Evolutionary conservation across 441 rosid species (phyloP).

Genomic region (Euphorbia schlechtendalii): DNA sequence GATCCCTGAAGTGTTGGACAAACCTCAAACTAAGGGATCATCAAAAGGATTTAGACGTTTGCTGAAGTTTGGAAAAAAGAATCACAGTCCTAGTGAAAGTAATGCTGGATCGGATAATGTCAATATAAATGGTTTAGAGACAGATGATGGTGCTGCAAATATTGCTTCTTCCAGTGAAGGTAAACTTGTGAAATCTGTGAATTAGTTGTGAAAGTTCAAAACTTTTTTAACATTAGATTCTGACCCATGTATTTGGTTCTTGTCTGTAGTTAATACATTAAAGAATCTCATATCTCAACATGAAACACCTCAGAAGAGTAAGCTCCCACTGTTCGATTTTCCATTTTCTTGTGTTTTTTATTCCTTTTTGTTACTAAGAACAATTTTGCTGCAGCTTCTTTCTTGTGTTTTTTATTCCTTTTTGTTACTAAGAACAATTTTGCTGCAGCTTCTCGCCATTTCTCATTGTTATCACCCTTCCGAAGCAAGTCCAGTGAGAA

Average conservation of each 20-base stretch:
- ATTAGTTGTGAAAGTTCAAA: neutral
- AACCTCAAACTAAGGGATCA: conserved; percentile 60
- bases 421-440: conserved; percentile 4
- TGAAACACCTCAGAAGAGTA: conserved; percentile 76
- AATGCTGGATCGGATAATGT: too few relatives aligned
- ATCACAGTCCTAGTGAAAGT: conserved; percentile 37
- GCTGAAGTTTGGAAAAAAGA: conserved; percentile 81
- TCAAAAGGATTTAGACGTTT: conserved; percentile 72
- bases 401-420: too few relatives aligned
- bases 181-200: too few relatives aligned
- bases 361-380: neutral
- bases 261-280: conserved; percentile 59
- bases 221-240: neutral
- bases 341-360: neutral
- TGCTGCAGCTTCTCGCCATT: conserved; percentile 72
- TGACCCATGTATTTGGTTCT: conserved; percentile 26
- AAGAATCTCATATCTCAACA: conserved; percentile 85
- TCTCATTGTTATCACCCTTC: conserved; percentile 80
- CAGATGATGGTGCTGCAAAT: conserved; percentile 39
- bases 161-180: conserved; percentile 57
- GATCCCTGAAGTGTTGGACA: conserved; percentile 55
- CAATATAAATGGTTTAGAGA: conserved; percentile 35
- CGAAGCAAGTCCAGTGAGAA: conserved; percentile 70
- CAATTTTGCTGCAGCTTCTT: too few relatives aligned
- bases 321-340: conserved; percentile 18